A percentile compares a stretch with the other conserved stretches of the same genome.
phyloP scores from a whole-genome alignment of 805 yeast species.

The Candida manassasensis region DNA sequence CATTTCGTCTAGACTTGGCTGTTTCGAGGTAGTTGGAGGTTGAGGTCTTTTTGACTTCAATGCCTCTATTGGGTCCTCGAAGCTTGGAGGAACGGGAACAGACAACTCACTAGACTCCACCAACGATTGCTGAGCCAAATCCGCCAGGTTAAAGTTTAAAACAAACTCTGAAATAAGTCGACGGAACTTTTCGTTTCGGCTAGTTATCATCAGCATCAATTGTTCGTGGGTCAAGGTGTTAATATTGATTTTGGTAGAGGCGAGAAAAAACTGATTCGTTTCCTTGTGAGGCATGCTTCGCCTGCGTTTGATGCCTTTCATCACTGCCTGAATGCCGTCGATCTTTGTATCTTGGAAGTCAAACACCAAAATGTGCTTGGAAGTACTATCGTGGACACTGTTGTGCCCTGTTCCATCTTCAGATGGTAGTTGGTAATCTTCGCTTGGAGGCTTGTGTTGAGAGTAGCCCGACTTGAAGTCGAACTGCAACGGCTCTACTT shows the following conservation, averaged over 20 bases:
- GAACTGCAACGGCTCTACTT: conserved; percentile 40
- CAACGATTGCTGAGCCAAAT: conserved; percentile 39
- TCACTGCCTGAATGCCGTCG: conserved; percentile 38
- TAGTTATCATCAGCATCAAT: conserved; percentile 54
- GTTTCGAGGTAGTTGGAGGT: conserved; percentile 5
- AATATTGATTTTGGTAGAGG: conserved; percentile 40
- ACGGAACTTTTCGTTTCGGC: conserved; percentile 51
- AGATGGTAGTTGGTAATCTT: conserved; percentile 51
- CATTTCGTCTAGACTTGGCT: conserved; percentile 44
- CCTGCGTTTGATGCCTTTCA: conserved; percentile 18
- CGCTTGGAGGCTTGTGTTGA: conserved; percentile 26
- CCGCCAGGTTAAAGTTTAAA: conserved; percentile 14
- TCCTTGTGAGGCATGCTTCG: conserved; percentile 9
- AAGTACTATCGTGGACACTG: conserved; percentile 41
- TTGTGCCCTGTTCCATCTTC: conserved; percentile 46
- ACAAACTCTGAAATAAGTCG: conserved; percentile 4
- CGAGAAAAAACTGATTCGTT: conserved; percentile 20
- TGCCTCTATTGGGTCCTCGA: conserved; percentile 47
- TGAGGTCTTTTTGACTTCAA: conserved; percentile 10
- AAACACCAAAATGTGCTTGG: conserved; percentile 58
- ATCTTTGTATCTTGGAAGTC: conserved; percentile 71
- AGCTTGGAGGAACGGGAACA: conserved; percentile 47
- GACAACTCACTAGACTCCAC: conserved; percentile 25
- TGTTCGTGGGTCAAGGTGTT: conserved; percentile 53
- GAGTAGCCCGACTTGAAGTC: conserved; percentile 31